These are phyloP conservation scores for Chaetomiaceae sp. DNA, from an alignment of 2,329 filamentous ascomycete species.

Conservation along the genomic window DNA sequence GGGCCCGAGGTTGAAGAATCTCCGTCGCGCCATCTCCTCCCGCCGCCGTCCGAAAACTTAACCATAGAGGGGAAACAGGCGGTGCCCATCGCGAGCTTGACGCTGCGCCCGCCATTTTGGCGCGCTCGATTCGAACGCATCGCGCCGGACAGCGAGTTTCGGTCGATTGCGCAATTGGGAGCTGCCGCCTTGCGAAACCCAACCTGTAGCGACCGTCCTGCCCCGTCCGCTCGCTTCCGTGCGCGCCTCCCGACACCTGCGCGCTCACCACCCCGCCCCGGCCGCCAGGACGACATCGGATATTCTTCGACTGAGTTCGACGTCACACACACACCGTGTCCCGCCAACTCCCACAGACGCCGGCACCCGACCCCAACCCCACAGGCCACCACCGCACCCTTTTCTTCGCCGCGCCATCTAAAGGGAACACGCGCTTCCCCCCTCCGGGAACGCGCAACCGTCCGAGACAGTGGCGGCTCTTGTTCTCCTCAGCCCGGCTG, in stretches of 20 bases:
- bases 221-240: conserved; percentile 3
- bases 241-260: conserved; percentile 5
- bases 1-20: conserved; percentile 15
- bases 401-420: background rate
- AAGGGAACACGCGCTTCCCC: conserved; percentile 31
- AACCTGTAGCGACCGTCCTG: background rate
- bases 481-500: conserved; percentile 47
- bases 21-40: conserved; percentile 15
- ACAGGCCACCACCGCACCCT: background rate
- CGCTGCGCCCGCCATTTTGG: conserved; percentile 6
- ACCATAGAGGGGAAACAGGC: background rate
- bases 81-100: conserved; percentile 8
- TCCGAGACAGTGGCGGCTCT: conserved; percentile 48
- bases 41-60: conserved; percentile 9
- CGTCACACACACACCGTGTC: conserved; percentile 10
- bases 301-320: conserved; percentile 8
- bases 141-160: background rate
- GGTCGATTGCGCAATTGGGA: conserved; percentile 3
- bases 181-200: background rate
- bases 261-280: background rate
- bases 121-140: background rate
- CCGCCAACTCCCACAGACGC: background rate
- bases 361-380: conserved; percentile 5
- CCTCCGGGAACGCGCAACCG: conserved; percentile 29
- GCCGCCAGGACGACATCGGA: conserved; percentile 10